These are phyloP conservation scores for Botrytis sinoallii DNA, from an alignment of 2,329 filamentous ascomycete genomes.

Conservation along the genomic window DNA sequence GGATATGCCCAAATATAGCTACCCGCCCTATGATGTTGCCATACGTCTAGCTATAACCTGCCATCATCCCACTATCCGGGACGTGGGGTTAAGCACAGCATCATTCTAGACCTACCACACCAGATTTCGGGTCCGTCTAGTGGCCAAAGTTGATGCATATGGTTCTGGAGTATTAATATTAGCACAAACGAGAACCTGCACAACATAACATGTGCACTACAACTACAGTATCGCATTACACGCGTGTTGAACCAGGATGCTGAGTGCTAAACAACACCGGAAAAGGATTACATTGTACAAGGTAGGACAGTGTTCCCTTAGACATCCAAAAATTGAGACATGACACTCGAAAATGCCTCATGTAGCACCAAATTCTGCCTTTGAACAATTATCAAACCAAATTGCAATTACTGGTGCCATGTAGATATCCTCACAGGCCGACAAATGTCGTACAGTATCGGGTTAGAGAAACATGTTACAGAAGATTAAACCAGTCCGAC, in stretches of 20 bases:
- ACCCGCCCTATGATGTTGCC: not conserved
- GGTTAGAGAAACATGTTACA: not conserved
- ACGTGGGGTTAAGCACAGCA: not conserved
- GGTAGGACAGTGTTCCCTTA: not conserved
- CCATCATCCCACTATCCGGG: not conserved
- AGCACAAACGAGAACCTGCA: not conserved
- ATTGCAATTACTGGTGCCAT: not conserved
- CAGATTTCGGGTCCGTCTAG: not conserved
- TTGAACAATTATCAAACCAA: not conserved
- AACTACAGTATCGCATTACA: not conserved
- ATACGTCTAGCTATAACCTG: not conserved
- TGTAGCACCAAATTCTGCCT: not conserved
- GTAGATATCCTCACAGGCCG: not conserved
- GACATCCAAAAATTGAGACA: not conserved
- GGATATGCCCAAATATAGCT: not conserved
- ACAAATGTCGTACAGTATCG: not conserved
- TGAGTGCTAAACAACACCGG: not conserved
- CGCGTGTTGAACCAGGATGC: not conserved
- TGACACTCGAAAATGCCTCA: not conserved
- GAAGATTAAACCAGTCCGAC: not conserved
- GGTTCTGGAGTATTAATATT: not conserved
- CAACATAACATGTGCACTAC: not conserved
- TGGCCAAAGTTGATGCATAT: not conserved
- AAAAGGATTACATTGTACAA: not conserved
- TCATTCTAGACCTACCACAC: slow-evolving; percentile 9